Evolutionary conservation across 2,329 filamentous ascomycete genomes (phyloP), one percentile per base, ranked within the genome.

Genomic region (Ophiosphaerella herpotricha): DNA sequence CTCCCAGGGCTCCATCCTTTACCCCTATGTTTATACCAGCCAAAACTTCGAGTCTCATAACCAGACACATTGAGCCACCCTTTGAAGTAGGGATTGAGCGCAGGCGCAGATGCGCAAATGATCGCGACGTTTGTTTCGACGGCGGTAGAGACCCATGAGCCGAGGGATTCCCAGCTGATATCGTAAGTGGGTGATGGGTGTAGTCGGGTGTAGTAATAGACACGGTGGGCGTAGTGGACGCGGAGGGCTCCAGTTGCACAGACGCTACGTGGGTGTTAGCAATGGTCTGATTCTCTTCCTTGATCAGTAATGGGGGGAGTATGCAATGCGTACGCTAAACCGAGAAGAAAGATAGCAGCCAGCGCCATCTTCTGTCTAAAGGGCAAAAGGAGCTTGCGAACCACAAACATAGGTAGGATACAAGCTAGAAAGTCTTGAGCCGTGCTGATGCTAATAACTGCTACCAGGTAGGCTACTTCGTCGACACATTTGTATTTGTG

Each of bases 341-440:
- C 50, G 14, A 56, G 23, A 7, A 47, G 43, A 14, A 57, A 57
- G 7, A 57, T 39, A 21, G 31, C 47, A 11, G 41, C 23, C 23
- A 61, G 41, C 12, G 43, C 58, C 4, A 56, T 5, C 38, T 61
- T 61, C 40, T 60, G 54, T 8, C 42, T 24, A 13, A 43, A 23
- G n/a, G 56, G 57, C 8, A 60, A 43, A 8, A 51, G 49, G 12
- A 60, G 35, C 23, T 60, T 58, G 39, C 26, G 39, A 11, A 61
- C 44, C 4, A 60, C 41, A 36, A 54, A 44, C 38, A 54, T 49
- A n/a, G 57, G 58, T 9, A 60, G 26, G 24, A 54, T 43, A 31
- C 58, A 61, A 14, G 48, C 56, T 14, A 61, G 37, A 32, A 55
- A 50, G 29, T 61, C 55, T 43, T 59, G 55, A 3, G 43, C 29